These are phyloP conservation scores for Pseudogymnoascus sp. DNA, from an alignment of 2,329 filamentous ascomycete genomes.

Conservation along the genomic window DNA sequence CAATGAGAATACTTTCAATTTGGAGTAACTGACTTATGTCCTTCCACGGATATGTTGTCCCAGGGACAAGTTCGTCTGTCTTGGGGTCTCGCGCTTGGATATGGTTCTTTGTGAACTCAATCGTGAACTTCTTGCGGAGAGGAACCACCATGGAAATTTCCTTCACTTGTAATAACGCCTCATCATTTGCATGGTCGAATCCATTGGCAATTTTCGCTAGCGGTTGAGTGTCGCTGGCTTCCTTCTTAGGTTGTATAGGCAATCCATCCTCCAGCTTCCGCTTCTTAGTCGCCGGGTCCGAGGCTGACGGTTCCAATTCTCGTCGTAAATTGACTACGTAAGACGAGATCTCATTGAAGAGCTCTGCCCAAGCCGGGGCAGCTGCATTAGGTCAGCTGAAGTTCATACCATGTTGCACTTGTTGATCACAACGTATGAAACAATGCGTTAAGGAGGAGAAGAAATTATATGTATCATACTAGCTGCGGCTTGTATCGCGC, in stretches of 20 bases:
- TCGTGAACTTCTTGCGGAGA: conserved; percentile 60
- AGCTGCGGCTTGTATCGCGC: conserved; percentile 26
- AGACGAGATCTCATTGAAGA: conserved; percentile 30
- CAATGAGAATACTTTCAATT: neutral
- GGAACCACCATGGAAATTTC: conserved; percentile 62
- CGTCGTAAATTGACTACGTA: conserved; percentile 19
- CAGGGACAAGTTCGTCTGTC: conserved; percentile 44
- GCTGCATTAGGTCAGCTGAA: conserved; percentile 10
- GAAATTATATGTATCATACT: conserved; percentile 19
- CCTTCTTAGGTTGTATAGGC: conserved; percentile 12
- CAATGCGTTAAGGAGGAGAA: conserved; percentile 20
- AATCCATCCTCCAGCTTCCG: conserved; percentile 25
- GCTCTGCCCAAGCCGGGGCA: conserved; percentile 20
- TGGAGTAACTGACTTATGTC: conserved; percentile 47
- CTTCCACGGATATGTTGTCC: conserved; percentile 52
- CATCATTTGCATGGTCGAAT: conserved; percentile 40
- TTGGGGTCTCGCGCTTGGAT: conserved; percentile 50
- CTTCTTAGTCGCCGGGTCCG: conserved; percentile 27
- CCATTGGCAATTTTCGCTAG: conserved; percentile 19
- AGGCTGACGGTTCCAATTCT: conserved; percentile 12
- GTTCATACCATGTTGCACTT: neutral
- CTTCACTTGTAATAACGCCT: conserved; percentile 52
- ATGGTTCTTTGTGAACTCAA: conserved; percentile 54
- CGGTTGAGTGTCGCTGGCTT: conserved; percentile 12
- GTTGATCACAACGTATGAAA: neutral